Evolutionary conservation across 2,329 filamentous ascomycete genomes (phyloP).

Genomic region (Aspergillus piperis): DNA sequence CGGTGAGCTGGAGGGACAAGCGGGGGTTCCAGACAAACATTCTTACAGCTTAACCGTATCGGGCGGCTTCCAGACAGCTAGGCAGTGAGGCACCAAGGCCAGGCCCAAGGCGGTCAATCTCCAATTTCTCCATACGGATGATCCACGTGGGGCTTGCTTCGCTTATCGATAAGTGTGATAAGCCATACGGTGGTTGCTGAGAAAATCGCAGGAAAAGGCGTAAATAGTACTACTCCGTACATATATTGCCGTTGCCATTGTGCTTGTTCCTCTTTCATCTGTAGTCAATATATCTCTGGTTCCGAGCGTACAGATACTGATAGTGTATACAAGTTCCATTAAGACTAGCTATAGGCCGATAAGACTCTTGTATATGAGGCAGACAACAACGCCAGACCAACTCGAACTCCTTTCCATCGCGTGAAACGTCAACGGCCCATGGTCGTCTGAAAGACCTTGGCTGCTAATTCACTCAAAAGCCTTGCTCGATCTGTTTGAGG

Average conservation of each 20-base stretch:
- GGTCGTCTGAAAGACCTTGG: conserved; percentile 69
- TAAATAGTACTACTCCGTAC: too few relatives aligned
- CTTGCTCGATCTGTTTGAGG: conserved; percentile 79
- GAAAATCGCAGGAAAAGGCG: not conserved
- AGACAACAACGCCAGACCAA: not conserved
- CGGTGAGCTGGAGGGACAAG: conserved; percentile 24
- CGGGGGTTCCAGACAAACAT: conserved; percentile 9
- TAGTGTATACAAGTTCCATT: too few relatives aligned
- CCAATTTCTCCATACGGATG: not conserved
- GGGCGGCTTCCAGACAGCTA: not conserved
- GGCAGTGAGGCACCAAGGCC: not conserved
- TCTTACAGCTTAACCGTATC: conserved; percentile 9
- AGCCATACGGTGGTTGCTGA: not conserved
- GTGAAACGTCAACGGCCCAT: conserved; percentile 28
- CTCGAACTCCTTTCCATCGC: not conserved
- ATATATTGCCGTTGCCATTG: not conserved
- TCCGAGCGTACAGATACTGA: too few relatives aligned
- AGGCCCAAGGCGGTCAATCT: conserved; percentile 10
- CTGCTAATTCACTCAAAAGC: conserved; percentile 79
- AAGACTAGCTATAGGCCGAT: not conserved
- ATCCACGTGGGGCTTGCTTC: conserved; percentile 7
- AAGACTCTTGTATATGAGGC: not conserved
- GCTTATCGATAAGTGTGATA: conserved; percentile 33
- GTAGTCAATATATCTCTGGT: too few relatives aligned
- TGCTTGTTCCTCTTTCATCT: too few relatives aligned